Evolutionary conservation across 1,284 basidiomycete species (phyloP), one percentile per base, ranked within the genome.

Genomic region (Macrocybe sp.): DNA sequence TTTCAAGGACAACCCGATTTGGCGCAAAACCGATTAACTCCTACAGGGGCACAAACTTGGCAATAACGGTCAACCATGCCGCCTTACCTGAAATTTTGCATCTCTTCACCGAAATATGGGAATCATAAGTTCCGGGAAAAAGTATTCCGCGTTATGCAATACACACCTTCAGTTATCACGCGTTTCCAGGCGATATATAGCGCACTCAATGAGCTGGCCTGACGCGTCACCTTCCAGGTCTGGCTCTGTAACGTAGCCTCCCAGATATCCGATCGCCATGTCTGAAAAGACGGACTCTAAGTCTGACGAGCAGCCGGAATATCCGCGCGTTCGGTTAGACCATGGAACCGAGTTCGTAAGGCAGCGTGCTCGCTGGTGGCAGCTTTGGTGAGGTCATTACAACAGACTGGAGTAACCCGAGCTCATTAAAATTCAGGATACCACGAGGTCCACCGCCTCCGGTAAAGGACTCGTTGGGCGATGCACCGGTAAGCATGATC

Each of bases 361-460:
- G 47, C 66, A 68, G 49, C 67, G 77, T 45, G 61, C 68, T 40
- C 64, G 65, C 33, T 78, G 76, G 75, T 78, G 73, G 73, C 72
- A 81, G 53, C 37, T 73, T 51, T 71, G 69, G 70, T 71, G 49
- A 36, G 59, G 1, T 22, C 11, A 28, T 7, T 8, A n/a, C 14
- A 11, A n/a, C 11, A 12, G 41, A 5, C 22, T 8, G 32, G 30
- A 22, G 22, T 32, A 12, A 41, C 6, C 2, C 31, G 38, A 32
- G 28, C 10, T 30, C 33, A 31, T 6, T 22, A 4, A 2, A 22
- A 22, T 3, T 22, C 46, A 81, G 83, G 82, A 68, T 80, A 45
- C 83, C 83, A 1, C 72, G 71, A 49, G 65, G 78, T 47, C 72
- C 73, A 2, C 84, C 85, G 0, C 74, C 78, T 0, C 78, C 79